Evolutionary conservation across 2,329 filamentous ascomycete species (phyloP), one percentile per base, ranked within the genome.

Genomic region (Neofusicoccum parvum): DNA sequence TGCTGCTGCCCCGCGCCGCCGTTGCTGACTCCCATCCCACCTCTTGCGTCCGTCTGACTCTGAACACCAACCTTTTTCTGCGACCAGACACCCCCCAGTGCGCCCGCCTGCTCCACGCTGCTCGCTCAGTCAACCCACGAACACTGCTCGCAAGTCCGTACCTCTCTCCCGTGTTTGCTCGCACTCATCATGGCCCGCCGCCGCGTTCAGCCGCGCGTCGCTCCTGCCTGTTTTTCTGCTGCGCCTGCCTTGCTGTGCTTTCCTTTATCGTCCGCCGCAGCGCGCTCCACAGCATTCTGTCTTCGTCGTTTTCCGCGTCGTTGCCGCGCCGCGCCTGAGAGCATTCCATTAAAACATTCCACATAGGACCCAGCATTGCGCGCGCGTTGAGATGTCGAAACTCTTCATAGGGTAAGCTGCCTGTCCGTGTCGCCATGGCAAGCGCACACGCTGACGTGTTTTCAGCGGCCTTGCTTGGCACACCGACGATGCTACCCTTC

Each of bases 391-490:
- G 69, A 97, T 97, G 94, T 90, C 93, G 67, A 97, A 97, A 81
- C 87, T 97, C 74, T 97, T 97, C 79, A 92, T 97, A 79, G 93
- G 93, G 93, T 96, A 85, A 83, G 90, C 75, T 56, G 15, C 27
- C 34, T 43, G 20, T 51, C 36, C 51, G 65, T 50, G 66, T 39
- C 43, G 59, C 17, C 49, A 69, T 70, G 56, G 73, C 36, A 54
- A 14, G 36, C 46, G 32, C 64, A 17, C 3, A 11, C 7, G 64
- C 54, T 43, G 56, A 67, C 69, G 11, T 17, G 27, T n/a, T 12
- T 46, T 54, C 75, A 97, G 94, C 76, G 95, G 95, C 86, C 92
- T 99, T 72, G 92, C 95, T 75, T 99, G 95, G 95, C 94, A 97
- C 83, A 99, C 95, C 70, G 93, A 96, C 80, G 94, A 98, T 81